Evolutionary conservation across 352 stramenopile genomes (phyloP), one percentile per base, ranked within the genome.

Genomic region (Stramenopiles sp.): DNA sequence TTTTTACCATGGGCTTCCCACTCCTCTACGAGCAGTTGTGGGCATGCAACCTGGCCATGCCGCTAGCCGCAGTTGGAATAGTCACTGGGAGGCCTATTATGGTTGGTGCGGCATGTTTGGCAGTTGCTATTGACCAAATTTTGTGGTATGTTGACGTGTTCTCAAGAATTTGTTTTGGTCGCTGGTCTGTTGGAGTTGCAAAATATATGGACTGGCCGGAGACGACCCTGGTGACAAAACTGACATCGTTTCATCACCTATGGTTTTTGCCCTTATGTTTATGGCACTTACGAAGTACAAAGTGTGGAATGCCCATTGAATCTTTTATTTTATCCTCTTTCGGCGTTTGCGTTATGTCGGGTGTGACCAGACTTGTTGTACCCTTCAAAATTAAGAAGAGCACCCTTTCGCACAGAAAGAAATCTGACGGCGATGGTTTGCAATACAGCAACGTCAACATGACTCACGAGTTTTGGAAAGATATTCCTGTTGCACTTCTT

Each of bases 201-300:
- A 63, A 63, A 63, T 63, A 63, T 63, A 12, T 63, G 12, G 43
- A 63, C 25, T 63, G 43, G 43, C 43, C 43, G 25, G 43, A 63
- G 25, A 63, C 43, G 25, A 12, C 43, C 25, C 25, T 63, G 12
- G 43, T 63, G 25, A 12, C 12, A 63, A 63, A 63, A 63, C 25
- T 63, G 25, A 18, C 25, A 18, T 63, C 43, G 25, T 63, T 12
- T 12, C 43, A 63, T 63, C 43, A 63, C 25, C 25, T 63, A 63
- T 63, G 43, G 43, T 63, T 63, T 63, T 63, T 63, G 25, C 43
- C 43, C 43, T 12, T 63, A 63, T 63, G 43, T 63, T 18, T 63
- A 18, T 63, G 25, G 12, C 25, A 63, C 25, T 63, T 63, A 63
- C 43, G 43, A 18, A 63, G 25, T 63, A 63, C 43, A 18, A 25